These are phyloP conservation scores for Eleusine indica DNA, from an alignment of 176 grass and related monocot species.

Conservation along the genomic window DNA sequence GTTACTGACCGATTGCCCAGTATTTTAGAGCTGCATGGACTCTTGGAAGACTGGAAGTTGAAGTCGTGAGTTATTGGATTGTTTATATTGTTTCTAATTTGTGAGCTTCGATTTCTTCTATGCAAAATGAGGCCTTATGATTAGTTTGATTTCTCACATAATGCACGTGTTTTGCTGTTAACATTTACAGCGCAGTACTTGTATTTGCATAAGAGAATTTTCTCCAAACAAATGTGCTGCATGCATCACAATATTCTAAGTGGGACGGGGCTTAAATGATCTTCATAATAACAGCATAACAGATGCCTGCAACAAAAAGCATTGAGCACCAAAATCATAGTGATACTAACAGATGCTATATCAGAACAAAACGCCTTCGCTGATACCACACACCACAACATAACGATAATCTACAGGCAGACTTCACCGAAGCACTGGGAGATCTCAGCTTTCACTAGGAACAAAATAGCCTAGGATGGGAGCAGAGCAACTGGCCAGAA, in stretches of 20 bases:
- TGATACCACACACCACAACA: slow-evolving; percentile 5
- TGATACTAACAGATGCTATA: background rate
- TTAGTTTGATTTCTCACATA: background rate
- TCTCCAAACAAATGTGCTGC: background rate
- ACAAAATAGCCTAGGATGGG: background rate
- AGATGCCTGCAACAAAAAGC: background rate
- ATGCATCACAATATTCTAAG: background rate
- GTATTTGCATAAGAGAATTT: background rate
- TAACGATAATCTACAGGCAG: slow-evolving; percentile 9
- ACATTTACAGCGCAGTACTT: background rate
- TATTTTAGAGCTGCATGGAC: slow-evolving; percentile 15
- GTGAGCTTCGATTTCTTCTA: background rate
- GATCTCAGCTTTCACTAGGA: background rate
- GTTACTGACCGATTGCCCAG: background rate
- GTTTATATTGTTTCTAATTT: background rate
- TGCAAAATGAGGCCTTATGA: background rate
- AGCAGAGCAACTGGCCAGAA: background rate
- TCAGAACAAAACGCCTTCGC: background rate
- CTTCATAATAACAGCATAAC: background rate
- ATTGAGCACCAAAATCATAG: background rate
- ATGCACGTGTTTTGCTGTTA: background rate
- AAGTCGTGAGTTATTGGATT: background rate
- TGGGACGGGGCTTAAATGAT: background rate
- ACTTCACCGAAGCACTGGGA: slow-evolving; percentile 5
- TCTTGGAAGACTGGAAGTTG: slow-evolving; percentile 1